These are phyloP conservation scores for Beta corolliflora DNA, from an alignment of 179 eudicot species.

Conservation along the genomic window DNA sequence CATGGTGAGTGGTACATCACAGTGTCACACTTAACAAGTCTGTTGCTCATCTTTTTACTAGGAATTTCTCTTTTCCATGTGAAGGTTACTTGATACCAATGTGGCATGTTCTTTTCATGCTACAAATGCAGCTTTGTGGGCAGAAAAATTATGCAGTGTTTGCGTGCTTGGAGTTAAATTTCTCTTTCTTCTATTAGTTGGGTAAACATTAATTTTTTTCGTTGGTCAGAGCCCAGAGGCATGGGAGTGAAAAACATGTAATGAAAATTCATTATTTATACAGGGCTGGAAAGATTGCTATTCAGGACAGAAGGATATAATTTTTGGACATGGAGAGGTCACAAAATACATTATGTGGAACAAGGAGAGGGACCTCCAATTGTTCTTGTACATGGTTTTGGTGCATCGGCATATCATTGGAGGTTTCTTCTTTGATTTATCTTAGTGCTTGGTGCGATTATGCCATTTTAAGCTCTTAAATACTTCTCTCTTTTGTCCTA, in stretches of 20 bases:
- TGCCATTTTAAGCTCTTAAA: background rate
- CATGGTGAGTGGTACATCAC: background rate
- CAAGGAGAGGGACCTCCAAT: conserved; percentile 88
- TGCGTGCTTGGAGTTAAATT: background rate
- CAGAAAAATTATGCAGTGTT: background rate
- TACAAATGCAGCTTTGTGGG: background rate
- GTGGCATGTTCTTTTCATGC: background rate
- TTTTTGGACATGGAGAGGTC: conserved; percentile 92
- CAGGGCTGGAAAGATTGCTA: conserved; percentile 80
- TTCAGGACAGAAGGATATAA: conserved; percentile 87
- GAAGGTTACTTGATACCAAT: background rate
- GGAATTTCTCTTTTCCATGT: background rate
- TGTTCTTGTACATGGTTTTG: conserved; percentile 93
- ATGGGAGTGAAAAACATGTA: conserved; percentile 4
- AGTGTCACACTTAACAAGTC: background rate
- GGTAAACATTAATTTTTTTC: background rate
- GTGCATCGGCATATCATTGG: conserved; percentile 98
- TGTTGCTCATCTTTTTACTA: background rate
- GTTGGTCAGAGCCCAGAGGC: background rate
- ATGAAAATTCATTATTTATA: conserved; percentile 18
- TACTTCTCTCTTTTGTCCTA: background rate
- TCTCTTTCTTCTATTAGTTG: background rate
- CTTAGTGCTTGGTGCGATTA: background rate
- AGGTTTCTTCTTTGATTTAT: conserved; percentile 46
- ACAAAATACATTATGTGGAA: conserved; percentile 84